phyloP scores from a whole-genome alignment of 1,139 yeast genomes.

The Kurtzmaniella quercitrusa region DNA sequence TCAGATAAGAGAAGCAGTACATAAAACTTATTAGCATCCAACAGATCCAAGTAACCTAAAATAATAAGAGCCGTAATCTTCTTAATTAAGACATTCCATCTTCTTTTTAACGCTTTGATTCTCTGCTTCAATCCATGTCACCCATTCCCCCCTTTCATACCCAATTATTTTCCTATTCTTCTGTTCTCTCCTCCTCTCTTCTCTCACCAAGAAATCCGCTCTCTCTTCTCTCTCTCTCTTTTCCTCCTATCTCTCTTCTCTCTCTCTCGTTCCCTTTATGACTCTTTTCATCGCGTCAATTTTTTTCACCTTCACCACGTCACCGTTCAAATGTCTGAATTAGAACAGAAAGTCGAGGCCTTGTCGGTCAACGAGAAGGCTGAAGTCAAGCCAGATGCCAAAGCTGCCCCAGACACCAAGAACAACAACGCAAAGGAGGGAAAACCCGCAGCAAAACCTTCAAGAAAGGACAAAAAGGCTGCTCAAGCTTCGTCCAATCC shows the following conservation, averaged over 20 bases:
- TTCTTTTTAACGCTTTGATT: too few relatives aligned
- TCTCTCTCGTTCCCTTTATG: neutral
- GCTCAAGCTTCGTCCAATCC: slow-evolving; percentile 31
- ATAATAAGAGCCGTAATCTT: too few relatives aligned
- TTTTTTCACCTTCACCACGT: neutral
- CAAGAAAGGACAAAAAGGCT: slow-evolving; percentile 19
- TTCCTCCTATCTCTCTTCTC: neutral
- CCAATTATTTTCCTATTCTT: neutral
- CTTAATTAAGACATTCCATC: too few relatives aligned
- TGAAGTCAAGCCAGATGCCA: slow-evolving; percentile 8
- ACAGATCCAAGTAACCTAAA: too few relatives aligned
- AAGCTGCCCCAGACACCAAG: slow-evolving; percentile 6
- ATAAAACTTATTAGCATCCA: too few relatives aligned
- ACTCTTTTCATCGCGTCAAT: neutral
- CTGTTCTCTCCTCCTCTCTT: neutral
- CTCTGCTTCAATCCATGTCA: too few relatives aligned
- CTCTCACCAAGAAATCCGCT: neutral
- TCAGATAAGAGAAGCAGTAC: too few relatives aligned
- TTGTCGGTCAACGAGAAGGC: slow-evolving; percentile 38
- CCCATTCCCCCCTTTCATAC: neutral
- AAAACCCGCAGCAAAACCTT: slow-evolving; percentile 5
- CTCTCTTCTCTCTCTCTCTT: neutral
- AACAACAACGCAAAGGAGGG: slow-evolving; percentile 7
- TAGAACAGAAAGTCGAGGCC: slow-evolving; percentile 51
- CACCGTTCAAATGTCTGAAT: slow-evolving; percentile 28